Evolutionary conservation across 345 rosid genomes (phyloP), one percentile per base, ranked within the genome.

Genomic region (Moringa oleifera): DNA sequence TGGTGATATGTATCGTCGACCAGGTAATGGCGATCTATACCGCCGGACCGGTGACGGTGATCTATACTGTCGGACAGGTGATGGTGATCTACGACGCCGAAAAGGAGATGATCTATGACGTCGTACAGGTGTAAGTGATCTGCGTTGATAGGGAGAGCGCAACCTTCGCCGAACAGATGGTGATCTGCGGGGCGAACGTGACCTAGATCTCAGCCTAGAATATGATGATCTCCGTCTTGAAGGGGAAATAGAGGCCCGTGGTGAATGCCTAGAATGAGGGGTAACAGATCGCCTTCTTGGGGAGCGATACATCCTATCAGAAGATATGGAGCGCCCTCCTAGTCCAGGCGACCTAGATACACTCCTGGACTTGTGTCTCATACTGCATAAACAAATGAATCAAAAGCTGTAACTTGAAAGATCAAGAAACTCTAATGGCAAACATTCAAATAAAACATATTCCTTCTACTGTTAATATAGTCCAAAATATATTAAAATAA

Each of bases 361-460:
- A 68, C 95, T 90, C 82, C 91, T 86, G 24, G 87, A 81, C 61
- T 76, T 87, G 53, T 45, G 75, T 52, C 71, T 68, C 37, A 64
- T 81, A 81, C 71, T 80, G 52, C 11, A 71, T 8, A 49, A 22
- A 69, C 50, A 55, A 61, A 47, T 24, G 20, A 53, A 55, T 53
- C 56, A 74, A 58, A 52, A 33, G 57, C 47, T 37, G 61, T 13
- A 23, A n/a, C 65, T 18, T 62, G 50, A 56, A 25, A 61, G 15
- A 41, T 41, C 12, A 28, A 28, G 33, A 28, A 28, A 28, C 8
- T 28, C 3, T 2, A 28, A 33, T 4, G 37, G 37, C 6, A 41
- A 41, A 41, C 12, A 41, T 41, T 41, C 1, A 41, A 41, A 41
- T 41, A 41, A 41, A 41, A 7, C 47, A 41, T 41, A 15, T 41